A percentile compares a stretch with the other conserved stretches of the same genome.
These are phyloP conservation scores for Penicillium sp. DNA, from an alignment of 2,329 filamentous ascomycete genomes.

Conservation along the genomic window DNA sequence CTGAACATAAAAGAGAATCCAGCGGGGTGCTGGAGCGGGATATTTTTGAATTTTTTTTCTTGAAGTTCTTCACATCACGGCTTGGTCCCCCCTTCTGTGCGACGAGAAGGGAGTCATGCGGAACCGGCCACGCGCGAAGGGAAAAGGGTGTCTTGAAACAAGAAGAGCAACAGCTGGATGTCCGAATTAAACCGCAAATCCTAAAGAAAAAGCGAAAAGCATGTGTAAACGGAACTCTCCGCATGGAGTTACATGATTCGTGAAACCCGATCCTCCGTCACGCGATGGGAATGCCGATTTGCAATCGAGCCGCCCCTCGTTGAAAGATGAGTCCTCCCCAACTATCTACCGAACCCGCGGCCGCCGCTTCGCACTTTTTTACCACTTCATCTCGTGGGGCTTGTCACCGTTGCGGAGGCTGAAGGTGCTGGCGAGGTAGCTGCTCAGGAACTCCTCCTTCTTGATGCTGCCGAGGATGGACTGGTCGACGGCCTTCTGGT, in stretches of 20 bases:
- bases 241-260: slow-evolving; percentile 48
- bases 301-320: slow-evolving; percentile 42
- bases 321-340: slow-evolving; percentile 43
- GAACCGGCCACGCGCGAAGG: slow-evolving; percentile 37
- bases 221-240: slow-evolving; percentile 36
- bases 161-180: slow-evolving; percentile 36
- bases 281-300: slow-evolving; percentile 37
- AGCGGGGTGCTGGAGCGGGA: slow-evolving; percentile 40
- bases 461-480: slow-evolving; percentile 92
- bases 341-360: slow-evolving; percentile 47
- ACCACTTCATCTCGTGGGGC: slow-evolving; percentile 99
- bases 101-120: slow-evolving; percentile 28
- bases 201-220: slow-evolving; percentile 34
- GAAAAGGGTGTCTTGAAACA: slow-evolving; percentile 33
- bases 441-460: slow-evolving; percentile 92
- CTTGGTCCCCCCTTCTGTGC: slow-evolving; percentile 28
- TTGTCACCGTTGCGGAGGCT: slow-evolving; percentile 99
- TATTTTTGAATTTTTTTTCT: slow-evolving; percentile 43
- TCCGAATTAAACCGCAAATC: slow-evolving; percentile 39
- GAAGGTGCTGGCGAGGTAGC: slow-evolving; percentile 95
- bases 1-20: slow-evolving; percentile 41
- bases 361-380: slow-evolving; percentile 55
- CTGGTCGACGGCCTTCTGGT: slow-evolving; percentile 99
- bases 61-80: slow-evolving; percentile 39
- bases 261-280: slow-evolving; percentile 39